Conservation (phyloP, 2,329 filamentous ascomycete species). For the Ophiostoma pallidulum region DNA sequence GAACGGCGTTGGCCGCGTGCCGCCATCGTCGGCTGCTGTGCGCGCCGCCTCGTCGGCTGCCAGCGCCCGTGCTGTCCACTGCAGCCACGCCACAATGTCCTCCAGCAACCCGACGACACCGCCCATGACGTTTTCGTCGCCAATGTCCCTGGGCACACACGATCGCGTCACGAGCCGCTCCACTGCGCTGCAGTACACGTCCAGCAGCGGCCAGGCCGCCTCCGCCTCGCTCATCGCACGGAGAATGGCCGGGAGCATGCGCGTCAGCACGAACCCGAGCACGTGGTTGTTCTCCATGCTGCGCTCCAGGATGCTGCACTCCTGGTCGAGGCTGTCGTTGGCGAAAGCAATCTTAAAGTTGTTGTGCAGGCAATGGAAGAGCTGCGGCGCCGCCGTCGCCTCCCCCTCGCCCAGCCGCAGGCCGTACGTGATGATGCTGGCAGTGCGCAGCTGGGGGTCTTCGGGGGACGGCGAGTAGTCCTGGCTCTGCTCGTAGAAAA, state of each 20-base stretch:
- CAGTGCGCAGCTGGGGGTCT: constrained; percentile 48
- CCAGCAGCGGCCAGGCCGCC: constrained; percentile 38
- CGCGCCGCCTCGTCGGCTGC: constrained; percentile 1
- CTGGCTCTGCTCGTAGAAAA: constrained; percentile 46
- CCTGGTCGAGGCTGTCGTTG: constrained; percentile 37
- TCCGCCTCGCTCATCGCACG: constrained; percentile 26
- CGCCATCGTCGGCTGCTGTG: not conserved
- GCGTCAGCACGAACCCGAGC: constrained; percentile 37
- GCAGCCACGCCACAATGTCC: constrained; percentile 20
- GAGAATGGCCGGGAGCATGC: constrained; percentile 47
- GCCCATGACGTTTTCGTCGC: constrained; percentile 24
- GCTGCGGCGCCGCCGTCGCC: constrained; percentile 33
- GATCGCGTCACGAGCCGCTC: constrained; percentile 26
- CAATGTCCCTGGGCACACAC: constrained; percentile 29
- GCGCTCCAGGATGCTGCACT: constrained; percentile 35
- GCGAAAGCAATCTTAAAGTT: constrained; percentile 47
- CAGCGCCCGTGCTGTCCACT: constrained; percentile 1
- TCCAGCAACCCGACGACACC: constrained; percentile 25
- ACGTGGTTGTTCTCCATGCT: constrained; percentile 40
- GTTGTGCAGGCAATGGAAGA: constrained; percentile 49
- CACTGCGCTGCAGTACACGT: constrained; percentile 40
- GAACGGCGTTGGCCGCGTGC: constrained; percentile 7
- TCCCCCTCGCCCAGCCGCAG: constrained; percentile 45
- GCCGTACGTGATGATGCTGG: constrained; percentile 46
- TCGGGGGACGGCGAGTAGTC: constrained; percentile 47